Evolutionary conservation across 2,329 filamentous ascomycete species (phyloP).

Genomic region (Colletotrichum spinosum): DNA sequence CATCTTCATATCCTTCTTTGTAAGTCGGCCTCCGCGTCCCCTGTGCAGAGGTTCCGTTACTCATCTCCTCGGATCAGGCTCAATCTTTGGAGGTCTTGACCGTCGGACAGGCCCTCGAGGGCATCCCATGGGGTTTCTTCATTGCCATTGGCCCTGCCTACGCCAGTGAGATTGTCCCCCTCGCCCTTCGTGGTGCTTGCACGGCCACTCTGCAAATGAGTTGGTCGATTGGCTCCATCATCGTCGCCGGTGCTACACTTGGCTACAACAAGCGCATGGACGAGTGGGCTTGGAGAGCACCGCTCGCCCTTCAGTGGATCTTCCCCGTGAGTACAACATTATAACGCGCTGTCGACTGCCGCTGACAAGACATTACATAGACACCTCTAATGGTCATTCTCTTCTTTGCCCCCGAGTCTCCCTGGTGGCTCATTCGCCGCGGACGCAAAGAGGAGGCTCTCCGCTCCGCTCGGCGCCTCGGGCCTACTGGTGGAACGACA

Average conservation of each 20-base stretch:
- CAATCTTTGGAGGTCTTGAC: slow-evolving; percentile 56
- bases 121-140: slow-evolving; percentile 72
- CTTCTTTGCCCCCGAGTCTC: slow-evolving; percentile 61
- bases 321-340: slow-evolving; percentile 52
- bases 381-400: slow-evolving; percentile 65
- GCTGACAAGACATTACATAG: slow-evolving; percentile 20
- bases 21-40: slow-evolving; percentile 46
- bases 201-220: slow-evolving; percentile 74
- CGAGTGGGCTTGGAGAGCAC: slow-evolving; percentile 55
- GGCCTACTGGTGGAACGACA: slow-evolving; percentile 39
- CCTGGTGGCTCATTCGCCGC: slow-evolving; percentile 66
- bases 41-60: background rate
- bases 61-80: slow-evolving; percentile 44
- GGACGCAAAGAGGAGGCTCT: slow-evolving; percentile 56
- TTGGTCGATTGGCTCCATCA: slow-evolving; percentile 71
- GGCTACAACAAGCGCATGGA: slow-evolving; percentile 55
- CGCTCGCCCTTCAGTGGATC: slow-evolving; percentile 69
- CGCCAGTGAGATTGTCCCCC: slow-evolving; percentile 69
- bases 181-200: slow-evolving; percentile 65
- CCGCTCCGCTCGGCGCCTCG: slow-evolving; percentile 60
- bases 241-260: slow-evolving; percentile 67
- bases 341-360: accelerated
- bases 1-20: slow-evolving; percentile 61
- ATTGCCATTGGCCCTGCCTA: slow-evolving; percentile 73
- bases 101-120: slow-evolving; percentile 67